Evolutionary conservation across 768 basidiomycete species (phyloP).

Genomic region (Basidioascus undulatus): DNA sequence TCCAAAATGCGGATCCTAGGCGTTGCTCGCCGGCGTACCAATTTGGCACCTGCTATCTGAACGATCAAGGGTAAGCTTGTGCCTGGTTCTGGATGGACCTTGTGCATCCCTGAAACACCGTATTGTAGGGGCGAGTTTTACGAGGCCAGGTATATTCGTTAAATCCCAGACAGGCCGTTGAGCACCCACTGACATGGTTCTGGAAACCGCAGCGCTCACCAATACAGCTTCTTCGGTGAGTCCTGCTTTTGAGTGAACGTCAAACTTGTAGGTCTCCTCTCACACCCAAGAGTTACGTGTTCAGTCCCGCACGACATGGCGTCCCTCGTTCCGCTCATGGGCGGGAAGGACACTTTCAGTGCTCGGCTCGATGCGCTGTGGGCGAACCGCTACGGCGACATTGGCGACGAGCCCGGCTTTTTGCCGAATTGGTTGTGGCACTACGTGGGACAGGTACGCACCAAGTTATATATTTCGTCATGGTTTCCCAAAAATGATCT

Average conservation of each 20-base stretch:
- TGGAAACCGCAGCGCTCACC: background rate
- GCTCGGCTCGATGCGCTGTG: background rate
- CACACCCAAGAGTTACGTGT: too few relatives aligned
- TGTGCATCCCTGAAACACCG: too few relatives aligned
- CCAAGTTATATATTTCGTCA: too few relatives aligned
- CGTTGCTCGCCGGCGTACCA: background rate
- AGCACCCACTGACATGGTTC: background rate
- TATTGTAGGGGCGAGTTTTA: background rate
- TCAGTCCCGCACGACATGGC: background rate
- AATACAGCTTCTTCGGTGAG: background rate
- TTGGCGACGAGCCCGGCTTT: background rate
- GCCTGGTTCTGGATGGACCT: too few relatives aligned
- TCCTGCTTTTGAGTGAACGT: too few relatives aligned
- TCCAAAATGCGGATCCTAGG: background rate
- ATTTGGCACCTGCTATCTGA: background rate
- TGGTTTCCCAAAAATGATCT: too few relatives aligned
- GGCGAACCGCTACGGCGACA: background rate
- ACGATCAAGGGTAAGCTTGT: too few relatives aligned
- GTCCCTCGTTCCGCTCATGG: background rate
- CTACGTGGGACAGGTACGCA: background rate
- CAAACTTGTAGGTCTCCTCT: too few relatives aligned
- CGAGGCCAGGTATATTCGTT: background rate
- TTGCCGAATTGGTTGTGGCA: background rate
- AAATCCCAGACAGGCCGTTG: background rate
- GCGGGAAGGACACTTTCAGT: background rate